Conservation (phyloP, 179 eudicot genomes). For the Monotropa hypopitys region DNA sequence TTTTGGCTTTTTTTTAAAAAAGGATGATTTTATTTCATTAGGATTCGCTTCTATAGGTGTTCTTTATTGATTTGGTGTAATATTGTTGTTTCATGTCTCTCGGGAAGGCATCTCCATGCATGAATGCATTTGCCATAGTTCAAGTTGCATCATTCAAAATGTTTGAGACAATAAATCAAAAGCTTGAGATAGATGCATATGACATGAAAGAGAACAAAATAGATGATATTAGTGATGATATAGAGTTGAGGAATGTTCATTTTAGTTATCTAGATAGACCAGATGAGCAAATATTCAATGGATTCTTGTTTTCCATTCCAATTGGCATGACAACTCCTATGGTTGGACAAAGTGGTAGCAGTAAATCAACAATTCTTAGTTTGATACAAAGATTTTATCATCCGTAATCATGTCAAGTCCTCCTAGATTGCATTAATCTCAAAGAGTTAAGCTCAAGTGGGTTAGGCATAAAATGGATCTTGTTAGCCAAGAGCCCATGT, state of each 20-base stretch:
- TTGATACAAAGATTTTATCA: slow-evolving; percentile 48
- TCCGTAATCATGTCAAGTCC: slow-evolving; percentile 40
- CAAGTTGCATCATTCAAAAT: slow-evolving; percentile 52
- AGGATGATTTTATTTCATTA: no score
- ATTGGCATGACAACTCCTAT: slow-evolving; percentile 45
- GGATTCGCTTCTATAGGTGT: no score
- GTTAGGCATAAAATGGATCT: slow-evolving; percentile 49
- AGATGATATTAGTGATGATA: slow-evolving; percentile 41
- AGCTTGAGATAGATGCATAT: slow-evolving; percentile 38
- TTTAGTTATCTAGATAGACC: slow-evolving; percentile 43
- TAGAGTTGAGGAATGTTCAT: slow-evolving; percentile 36
- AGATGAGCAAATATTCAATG: slow-evolving; percentile 37
- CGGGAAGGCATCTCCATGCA: slow-evolving; percentile 35
- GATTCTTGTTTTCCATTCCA: slow-evolving; percentile 30
- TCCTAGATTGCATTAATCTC: slow-evolving; percentile 37
- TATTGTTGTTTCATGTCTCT: slow-evolving; percentile 23
- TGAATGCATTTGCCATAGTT: slow-evolving; percentile 43
- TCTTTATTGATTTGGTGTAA: neutral
- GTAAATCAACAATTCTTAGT: slow-evolving; percentile 42
- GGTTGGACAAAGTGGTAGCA: slow-evolving; percentile 58
- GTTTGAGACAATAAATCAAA: slow-evolving; percentile 47
- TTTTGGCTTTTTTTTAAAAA: no score
- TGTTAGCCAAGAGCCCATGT: slow-evolving; percentile 60
- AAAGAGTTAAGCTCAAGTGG: slow-evolving; percentile 45
- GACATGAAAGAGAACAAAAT: slow-evolving; percentile 28